phyloP scores from a whole-genome alignment of 208 protist species.

The Leishmania martiniquensis region DNA sequence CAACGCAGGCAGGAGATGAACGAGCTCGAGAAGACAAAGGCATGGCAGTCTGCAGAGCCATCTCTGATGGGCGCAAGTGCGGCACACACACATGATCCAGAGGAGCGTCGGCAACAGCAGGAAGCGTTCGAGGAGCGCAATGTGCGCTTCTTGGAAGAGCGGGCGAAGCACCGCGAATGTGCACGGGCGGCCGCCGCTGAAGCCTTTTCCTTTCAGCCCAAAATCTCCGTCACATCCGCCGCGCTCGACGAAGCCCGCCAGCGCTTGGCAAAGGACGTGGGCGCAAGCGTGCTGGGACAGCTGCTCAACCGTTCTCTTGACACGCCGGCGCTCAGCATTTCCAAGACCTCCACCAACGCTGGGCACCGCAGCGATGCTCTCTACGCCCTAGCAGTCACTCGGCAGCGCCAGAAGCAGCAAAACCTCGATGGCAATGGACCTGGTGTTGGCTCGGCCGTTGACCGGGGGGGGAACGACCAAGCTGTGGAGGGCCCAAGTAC shows the following conservation, averaged over 20 bases:
- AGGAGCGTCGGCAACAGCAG: constrained; percentile 21
- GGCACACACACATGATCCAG: neutral
- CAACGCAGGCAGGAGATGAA: constrained; percentile 38
- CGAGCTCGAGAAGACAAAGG: constrained; percentile 26
- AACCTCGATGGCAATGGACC: neutral
- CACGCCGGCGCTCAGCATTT: neutral
- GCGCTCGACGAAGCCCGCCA: constrained; percentile 50
- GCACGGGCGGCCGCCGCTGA: constrained; percentile 32
- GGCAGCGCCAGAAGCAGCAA: constrained; percentile 18
- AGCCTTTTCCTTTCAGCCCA: constrained; percentile 54
- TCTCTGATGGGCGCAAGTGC: neutral
- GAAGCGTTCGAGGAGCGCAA: constrained; percentile 55
- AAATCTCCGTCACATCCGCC: constrained; percentile 63
- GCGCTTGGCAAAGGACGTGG: neutral
- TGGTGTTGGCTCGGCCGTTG: too few relatives aligned
- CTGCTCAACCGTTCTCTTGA: constrained; percentile 11
- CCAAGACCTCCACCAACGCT: neutral
- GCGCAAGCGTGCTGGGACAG: constrained; percentile 7
- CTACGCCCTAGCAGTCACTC: constrained; percentile 24
- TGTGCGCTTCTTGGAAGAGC: constrained; percentile 37
- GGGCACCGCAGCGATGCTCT: constrained; percentile 24
- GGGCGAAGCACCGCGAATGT: constrained; percentile 34
- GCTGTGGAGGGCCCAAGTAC: neutral
- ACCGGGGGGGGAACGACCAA: neutral
- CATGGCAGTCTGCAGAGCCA: constrained; percentile 3